These are phyloP conservation scores for Eucommia ulmoides DNA, from an alignment of 257 asterid genomes.

Conservation along the genomic window DNA sequence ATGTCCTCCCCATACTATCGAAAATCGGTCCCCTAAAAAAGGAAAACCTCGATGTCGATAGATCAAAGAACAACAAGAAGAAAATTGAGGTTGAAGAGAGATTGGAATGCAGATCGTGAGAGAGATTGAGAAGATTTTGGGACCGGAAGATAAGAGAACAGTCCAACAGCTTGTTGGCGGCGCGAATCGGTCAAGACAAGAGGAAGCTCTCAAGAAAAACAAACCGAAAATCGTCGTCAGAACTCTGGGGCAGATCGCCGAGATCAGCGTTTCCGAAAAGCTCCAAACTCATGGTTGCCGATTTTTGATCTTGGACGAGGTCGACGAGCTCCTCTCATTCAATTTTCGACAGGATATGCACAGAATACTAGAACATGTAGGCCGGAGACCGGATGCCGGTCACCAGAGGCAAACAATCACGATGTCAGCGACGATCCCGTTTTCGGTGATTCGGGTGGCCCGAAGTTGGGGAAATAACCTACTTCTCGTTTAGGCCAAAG, in stretches of 20 bases:
- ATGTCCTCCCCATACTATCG: constrained; percentile 89
- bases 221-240: constrained; percentile 85
- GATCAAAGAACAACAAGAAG: constrained; percentile 19
- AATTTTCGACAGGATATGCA: constrained; percentile 88
- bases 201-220: constrained; percentile 87
- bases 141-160: constrained; percentile 62
- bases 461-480: constrained; percentile 88
- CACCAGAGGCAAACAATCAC: constrained; percentile 58
- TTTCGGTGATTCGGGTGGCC: constrained; percentile 85
- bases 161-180: constrained; percentile 99
- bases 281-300: constrained; percentile 87
- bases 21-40: constrained; percentile 44
- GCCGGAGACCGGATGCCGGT: constrained; percentile 57
- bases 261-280: constrained; percentile 78
- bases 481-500: constrained; percentile 73
- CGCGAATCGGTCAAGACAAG: constrained; percentile 88
- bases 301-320: constrained; percentile 79
- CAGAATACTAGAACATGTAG: constrained; percentile 85
- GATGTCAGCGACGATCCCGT: constrained; percentile 98
- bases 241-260: constrained; percentile 93
- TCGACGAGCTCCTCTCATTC: constrained; percentile 86
- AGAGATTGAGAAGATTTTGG: constrained; percentile 81
- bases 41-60: constrained; percentile 15
- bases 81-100: constrained; percentile 60
- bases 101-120: constrained; percentile 98